Base-by-base conservation (phyloP, 768 basidiomycete genomes). In the Leccinum fibrillosum region DNA sequence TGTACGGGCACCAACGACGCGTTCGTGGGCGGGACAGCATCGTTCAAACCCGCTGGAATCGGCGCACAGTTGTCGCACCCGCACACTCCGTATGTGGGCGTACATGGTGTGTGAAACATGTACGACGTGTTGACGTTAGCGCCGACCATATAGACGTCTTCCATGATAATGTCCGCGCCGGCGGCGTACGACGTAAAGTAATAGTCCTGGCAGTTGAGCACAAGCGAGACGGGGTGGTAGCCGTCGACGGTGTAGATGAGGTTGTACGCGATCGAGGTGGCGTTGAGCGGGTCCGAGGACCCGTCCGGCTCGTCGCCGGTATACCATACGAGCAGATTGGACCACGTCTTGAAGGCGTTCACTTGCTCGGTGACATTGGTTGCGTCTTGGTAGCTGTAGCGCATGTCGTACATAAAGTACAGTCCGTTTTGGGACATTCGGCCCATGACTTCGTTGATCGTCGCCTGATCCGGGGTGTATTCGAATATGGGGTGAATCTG, bases 381-480 rank as follows among this genome's bases (percentile, higher is more conserved):
- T 12, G 73, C 63, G 64, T 90, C 82, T 77, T 78, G 81, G 74
- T 90, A 92, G 1, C 77, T 78, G 81, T 72, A 77, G 60, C 89
- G 81, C 90, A 92, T 90, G 68, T 92, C 89, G 62, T 90, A 92
- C 83, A 91, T 89, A 49, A 92, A 76, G 65, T 86, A 92, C 49
- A 70, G 17, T 0, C 81, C 82, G 0, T 84, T 81, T 58, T 86
- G 80, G 66, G 87, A 82, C 83, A 90, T 87, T 35, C 78, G 76
- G 64, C 88, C 80, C n/a, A 90, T 69, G 15, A 89, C 83, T 21
- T 76, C 65, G 6, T 61, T 53, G 34, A 68, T 30, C 30, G 52
- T 83, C 75, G 1, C 85, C 72, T 5, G 76, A 80, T 79, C 32
- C 80, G 66, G 86, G 79, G 64, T 78, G 60, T 82, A 87, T 2